Evolutionary conservation across 371 early-diverging fungal species (phyloP).

Genomic region (Mortierella sp.): DNA sequence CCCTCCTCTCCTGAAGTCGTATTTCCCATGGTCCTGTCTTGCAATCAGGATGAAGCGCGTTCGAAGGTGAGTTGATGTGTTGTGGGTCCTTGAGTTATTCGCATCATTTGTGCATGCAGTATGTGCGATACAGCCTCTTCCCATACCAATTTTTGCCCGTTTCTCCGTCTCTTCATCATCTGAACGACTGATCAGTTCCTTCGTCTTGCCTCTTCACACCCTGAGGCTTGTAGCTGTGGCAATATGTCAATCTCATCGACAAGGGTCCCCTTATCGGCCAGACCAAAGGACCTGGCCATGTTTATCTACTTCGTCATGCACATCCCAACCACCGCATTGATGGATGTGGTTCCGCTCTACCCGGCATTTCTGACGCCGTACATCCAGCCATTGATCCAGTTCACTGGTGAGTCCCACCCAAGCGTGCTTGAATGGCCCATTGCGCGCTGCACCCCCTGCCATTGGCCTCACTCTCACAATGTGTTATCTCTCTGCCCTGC

Average conservation of each 20-base stretch:
- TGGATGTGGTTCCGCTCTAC: constrained; percentile 45
- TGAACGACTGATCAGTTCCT: too few relatives aligned
- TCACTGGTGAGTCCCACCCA: constrained; percentile 17
- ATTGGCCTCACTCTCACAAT: too few relatives aligned
- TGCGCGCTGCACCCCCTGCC: neutral
- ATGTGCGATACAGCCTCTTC: constrained; percentile 10
- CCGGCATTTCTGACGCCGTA: constrained; percentile 26
- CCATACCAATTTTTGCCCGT: neutral
- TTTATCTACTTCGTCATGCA: constrained; percentile 43
- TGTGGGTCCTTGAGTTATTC: neutral
- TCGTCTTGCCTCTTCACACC: too few relatives aligned
- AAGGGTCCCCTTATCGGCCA: constrained; percentile 38
- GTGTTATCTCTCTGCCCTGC: too few relatives aligned
- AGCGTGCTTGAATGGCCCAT: neutral
- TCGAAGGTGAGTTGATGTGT: neutral
- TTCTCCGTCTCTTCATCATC: neutral
- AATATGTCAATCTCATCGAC: constrained; percentile 6
- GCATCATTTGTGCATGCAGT: constrained; percentile 2
- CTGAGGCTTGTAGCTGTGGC: neutral
- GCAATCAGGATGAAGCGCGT: neutral
- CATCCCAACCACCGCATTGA: constrained; percentile 33
- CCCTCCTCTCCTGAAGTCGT: constrained; percentile 49
- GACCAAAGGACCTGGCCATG: constrained; percentile 52
- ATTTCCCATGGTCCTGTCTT: constrained; percentile 51
- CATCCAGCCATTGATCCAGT: constrained; percentile 34